A percentile compares a stretch with the other conserved stretches of the same genome.
Conservation (phyloP, 2,329 filamentous ascomycete species). For the Exophiala viscosa region DNA sequence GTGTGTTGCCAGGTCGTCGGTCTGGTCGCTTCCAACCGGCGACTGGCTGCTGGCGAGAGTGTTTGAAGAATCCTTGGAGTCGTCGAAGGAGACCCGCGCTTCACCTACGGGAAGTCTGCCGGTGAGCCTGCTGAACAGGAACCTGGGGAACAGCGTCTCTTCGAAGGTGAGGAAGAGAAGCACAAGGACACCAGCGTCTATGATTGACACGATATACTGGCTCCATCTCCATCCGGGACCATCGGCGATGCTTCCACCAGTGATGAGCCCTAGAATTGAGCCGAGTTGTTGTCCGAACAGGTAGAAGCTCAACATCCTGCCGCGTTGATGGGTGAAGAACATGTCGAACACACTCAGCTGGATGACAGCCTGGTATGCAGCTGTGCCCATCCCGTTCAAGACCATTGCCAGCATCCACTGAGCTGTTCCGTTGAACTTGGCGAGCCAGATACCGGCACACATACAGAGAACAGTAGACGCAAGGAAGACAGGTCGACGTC, state of each 20-base stretch:
- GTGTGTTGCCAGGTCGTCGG: constrained; percentile 20
- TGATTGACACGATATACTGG: constrained; percentile 34
- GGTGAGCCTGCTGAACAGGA: constrained; percentile 26
- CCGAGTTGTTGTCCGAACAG: constrained; percentile 40
- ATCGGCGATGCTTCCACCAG: constrained; percentile 33
- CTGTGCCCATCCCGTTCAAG: constrained; percentile 60
- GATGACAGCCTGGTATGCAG: constrained; percentile 39
- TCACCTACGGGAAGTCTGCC: constrained; percentile 3
- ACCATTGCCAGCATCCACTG: constrained; percentile 59
- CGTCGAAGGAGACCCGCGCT: not conserved
- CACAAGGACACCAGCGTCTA: constrained; percentile 30
- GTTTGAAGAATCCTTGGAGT: constrained; percentile 1
- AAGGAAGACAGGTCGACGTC: constrained; percentile 52
- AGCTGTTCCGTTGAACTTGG: constrained; percentile 56
- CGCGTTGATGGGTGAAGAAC: constrained; percentile 49
- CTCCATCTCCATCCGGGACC: constrained; percentile 36
- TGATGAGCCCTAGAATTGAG: constrained; percentile 35
- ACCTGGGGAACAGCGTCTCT: constrained; percentile 30
- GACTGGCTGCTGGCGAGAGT: constrained; percentile 2
- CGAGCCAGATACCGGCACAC: constrained; percentile 55
- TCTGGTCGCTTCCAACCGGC: constrained; percentile 24
- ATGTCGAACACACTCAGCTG: constrained; percentile 46
- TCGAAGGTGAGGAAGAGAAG: constrained; percentile 36
- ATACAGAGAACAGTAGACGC: constrained; percentile 52
- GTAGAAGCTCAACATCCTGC: constrained; percentile 49